These are phyloP conservation scores for Triticum timopheevii DNA, from an alignment of 176 grass and related monocot genomes.

Conservation along the genomic window DNA sequence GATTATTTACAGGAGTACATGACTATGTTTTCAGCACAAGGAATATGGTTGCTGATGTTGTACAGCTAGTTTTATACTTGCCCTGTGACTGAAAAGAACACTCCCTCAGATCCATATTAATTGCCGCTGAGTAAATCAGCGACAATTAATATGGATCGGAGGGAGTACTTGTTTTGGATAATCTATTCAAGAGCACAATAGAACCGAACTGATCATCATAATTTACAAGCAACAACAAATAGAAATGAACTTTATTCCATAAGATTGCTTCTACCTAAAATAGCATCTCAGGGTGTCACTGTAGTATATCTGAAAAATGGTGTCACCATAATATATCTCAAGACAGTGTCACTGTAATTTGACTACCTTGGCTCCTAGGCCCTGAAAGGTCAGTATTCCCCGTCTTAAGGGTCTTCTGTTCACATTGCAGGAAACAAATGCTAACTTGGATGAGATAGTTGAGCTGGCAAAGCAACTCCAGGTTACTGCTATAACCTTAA, in stretches of 20 bases:
- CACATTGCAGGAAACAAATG: constrained; percentile 87
- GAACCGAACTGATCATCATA: background rate
- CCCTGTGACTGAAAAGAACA: background rate
- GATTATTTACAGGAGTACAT: background rate
- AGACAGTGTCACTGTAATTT: background rate
- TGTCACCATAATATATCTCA: background rate
- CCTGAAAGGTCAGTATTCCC: background rate
- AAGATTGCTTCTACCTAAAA: background rate
- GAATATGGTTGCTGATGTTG: background rate
- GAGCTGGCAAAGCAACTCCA: constrained; percentile 84
- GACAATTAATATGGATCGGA: too few species aligned
- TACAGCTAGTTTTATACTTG: background rate
- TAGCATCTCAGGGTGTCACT: background rate
- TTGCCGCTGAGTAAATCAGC: too few species aligned
- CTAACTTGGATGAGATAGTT: constrained; percentile 88
- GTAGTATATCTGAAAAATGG: background rate
- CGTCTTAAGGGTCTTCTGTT: background rate
- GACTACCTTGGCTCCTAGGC: background rate
- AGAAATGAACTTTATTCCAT: background rate
- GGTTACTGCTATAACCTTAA: constrained; percentile 42
- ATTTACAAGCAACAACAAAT: constrained; percentile 14
- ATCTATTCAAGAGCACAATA: background rate
- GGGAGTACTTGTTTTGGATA: background rate
- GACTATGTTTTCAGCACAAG: background rate
- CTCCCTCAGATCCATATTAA: too few species aligned